phyloP scores from a whole-genome alignment of 495 filamentous ascomycete genomes.

The Podospora anserina region DNA sequence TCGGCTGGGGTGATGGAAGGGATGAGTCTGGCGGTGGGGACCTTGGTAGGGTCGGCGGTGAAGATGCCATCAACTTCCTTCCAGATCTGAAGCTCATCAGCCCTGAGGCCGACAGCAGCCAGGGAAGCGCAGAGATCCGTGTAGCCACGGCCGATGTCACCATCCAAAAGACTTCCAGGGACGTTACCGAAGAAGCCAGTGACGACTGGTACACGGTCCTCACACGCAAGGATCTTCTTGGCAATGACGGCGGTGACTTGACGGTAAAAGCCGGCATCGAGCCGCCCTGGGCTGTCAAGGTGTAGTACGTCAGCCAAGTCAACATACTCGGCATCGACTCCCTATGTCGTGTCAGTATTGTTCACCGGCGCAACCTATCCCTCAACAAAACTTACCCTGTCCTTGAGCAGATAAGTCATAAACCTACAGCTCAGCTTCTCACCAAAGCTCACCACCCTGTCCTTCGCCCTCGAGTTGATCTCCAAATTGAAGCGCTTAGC shows the following conservation, averaged over 20 bases:
- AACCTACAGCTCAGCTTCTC: slow-evolving; percentile 91
- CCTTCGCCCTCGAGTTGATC: slow-evolving; percentile 77
- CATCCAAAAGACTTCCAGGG: slow-evolving; percentile 71
- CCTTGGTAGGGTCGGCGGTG: slow-evolving; percentile 82
- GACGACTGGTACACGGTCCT: slow-evolving; percentile 68
- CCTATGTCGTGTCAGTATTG: slow-evolving; percentile 35
- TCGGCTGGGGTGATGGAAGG: slow-evolving; percentile 79
- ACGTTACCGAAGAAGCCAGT: slow-evolving; percentile 89
- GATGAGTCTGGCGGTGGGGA: slow-evolving; percentile 76
- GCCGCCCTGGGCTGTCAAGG: slow-evolving; percentile 55
- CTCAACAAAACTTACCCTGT: slow-evolving; percentile 38
- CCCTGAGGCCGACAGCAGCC: slow-evolving; percentile 71
- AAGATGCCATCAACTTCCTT: slow-evolving; percentile 93
- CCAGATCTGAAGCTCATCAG: slow-evolving; percentile 84
- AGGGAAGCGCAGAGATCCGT: slow-evolving; percentile 86
- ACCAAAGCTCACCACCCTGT: slow-evolving; percentile 86
- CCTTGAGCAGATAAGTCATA: slow-evolving; percentile 76
- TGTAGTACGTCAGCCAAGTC: slow-evolving; percentile 76
- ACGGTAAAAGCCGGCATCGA: slow-evolving; percentile 80
- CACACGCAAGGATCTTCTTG: slow-evolving; percentile 66
- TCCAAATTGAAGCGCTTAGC: slow-evolving; percentile 59
- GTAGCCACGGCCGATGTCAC: slow-evolving; percentile 78
- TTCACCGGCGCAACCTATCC: not conserved
- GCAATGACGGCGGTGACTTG: slow-evolving; percentile 60
- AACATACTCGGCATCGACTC: slow-evolving; percentile 79